These are phyloP conservation scores for Penicillium thymicola DNA, from an alignment of 2,329 filamentous ascomycete genomes.

Conservation along the genomic window DNA sequence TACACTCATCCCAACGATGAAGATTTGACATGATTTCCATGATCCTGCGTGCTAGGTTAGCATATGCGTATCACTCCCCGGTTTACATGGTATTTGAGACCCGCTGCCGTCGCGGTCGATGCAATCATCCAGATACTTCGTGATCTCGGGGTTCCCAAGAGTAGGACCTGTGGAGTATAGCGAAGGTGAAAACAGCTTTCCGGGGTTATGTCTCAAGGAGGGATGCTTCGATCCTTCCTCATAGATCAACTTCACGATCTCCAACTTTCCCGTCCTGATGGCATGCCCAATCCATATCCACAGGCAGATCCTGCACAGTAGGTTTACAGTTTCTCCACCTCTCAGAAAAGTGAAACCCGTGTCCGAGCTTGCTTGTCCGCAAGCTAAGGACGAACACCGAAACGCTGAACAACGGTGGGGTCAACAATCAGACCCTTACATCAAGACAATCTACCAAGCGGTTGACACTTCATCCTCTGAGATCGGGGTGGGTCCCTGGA, in stretches of 20 bases:
- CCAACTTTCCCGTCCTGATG: background rate
- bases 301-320: no score
- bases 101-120: background rate
- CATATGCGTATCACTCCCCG: background rate
- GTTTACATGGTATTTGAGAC: background rate
- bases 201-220: background rate
- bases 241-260: background rate
- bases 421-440: no score
- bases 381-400: no score
- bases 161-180: background rate
- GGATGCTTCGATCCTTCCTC: background rate
- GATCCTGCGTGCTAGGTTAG: background rate
- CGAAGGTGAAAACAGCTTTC: background rate
- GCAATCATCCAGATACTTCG: background rate
- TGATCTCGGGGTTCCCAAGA: background rate
- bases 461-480: no score
- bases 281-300: background rate
- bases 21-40: background rate
- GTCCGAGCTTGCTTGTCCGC: no score
- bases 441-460: no score
- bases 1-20: background rate
- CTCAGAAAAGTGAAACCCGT: no score
- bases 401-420: no score
- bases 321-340: no score
- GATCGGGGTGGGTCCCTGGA: no score